Percentiles rank a stretch among this genome's conserved stretches.
Conservation (phyloP, 2,329 filamentous ascomycete genomes). For the Fusarium palustre region DNA sequence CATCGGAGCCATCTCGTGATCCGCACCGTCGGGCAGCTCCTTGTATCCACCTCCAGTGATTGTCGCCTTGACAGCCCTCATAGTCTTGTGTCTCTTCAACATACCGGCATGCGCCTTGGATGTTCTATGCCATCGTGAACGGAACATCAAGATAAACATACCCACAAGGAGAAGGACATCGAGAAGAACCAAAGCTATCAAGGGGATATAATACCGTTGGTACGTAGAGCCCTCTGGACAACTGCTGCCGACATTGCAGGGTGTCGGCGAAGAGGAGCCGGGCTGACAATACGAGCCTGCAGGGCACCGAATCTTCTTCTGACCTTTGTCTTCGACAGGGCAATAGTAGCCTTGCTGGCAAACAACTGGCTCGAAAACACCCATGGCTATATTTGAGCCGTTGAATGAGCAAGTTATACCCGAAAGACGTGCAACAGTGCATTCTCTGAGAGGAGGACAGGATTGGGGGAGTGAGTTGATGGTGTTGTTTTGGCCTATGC, state of each 20-base stretch:
- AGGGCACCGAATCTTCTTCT: constrained; percentile 57
- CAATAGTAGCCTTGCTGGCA: constrained; percentile 64
- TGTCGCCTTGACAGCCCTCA: constrained; percentile 47
- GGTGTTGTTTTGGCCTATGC: constrained; percentile 57
- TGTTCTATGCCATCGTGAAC: constrained; percentile 30
- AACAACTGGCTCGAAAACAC: constrained; percentile 63
- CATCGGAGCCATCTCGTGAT: constrained; percentile 54
- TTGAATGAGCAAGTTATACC: constrained; percentile 50
- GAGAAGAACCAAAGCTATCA: constrained; percentile 56
- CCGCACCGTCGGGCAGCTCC: constrained; percentile 48
- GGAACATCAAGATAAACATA: constrained; percentile 39
- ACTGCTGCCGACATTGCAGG: constrained; percentile 58
- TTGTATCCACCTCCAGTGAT: constrained; percentile 51
- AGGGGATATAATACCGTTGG: constrained; percentile 58
- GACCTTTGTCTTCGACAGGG: constrained; percentile 52
- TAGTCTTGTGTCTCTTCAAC: constrained; percentile 42
- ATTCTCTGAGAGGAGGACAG: constrained; percentile 55
- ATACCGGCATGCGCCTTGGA: constrained; percentile 26
- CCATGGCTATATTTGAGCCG: constrained; percentile 56
- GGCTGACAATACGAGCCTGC: constrained; percentile 63
- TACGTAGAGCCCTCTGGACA: constrained; percentile 59
- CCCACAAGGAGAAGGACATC: constrained; percentile 57
- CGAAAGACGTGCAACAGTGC: constrained; percentile 53
- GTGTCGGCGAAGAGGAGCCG: constrained; percentile 60
- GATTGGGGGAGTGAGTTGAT: constrained; percentile 60